Conservation (phyloP, 2,329 filamentous ascomycete species). For the Xylariaceae sp. region DNA sequence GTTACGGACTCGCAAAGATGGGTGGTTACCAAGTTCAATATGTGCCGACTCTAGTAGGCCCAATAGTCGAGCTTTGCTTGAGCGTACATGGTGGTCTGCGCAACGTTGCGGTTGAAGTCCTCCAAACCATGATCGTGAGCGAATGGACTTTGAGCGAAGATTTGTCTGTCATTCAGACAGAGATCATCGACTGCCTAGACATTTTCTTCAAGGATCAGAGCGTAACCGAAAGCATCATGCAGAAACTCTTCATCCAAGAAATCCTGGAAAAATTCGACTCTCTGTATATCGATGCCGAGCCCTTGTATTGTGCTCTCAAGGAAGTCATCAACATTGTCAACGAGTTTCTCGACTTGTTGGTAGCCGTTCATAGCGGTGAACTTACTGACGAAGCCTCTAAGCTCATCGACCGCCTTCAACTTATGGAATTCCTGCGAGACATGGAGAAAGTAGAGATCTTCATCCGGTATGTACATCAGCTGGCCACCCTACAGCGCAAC, state of each 20-base stretch:
- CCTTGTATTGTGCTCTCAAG: slow-evolving; percentile 71
- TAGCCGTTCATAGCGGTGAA: slow-evolving; percentile 81
- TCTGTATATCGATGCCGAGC: slow-evolving; percentile 66
- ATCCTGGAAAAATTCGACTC: slow-evolving; percentile 77
- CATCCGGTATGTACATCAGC: slow-evolving; percentile 90
- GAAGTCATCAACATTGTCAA: slow-evolving; percentile 82
- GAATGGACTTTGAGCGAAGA: slow-evolving; percentile 97
- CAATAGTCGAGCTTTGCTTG: slow-evolving; percentile 89
- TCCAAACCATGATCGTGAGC: slow-evolving; percentile 97
- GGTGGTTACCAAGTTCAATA: slow-evolving; percentile 99
- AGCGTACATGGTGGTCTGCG: slow-evolving; percentile 92
- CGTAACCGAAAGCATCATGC: slow-evolving; percentile 81
- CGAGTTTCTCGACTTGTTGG: slow-evolving; percentile 85
- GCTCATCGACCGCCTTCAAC: slow-evolving; percentile 80
- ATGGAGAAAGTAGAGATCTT: slow-evolving; percentile 98
- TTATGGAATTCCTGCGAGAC: slow-evolving; percentile 95
- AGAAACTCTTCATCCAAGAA: slow-evolving; percentile 89
- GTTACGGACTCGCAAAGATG: slow-evolving; percentile 78
- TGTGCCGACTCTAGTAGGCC: slow-evolving; percentile 85
- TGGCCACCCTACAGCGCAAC: slow-evolving; percentile 73
- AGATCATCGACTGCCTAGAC: slow-evolving; percentile 94
- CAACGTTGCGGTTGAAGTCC: slow-evolving; percentile 83
- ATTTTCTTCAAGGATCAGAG: slow-evolving; percentile 84
- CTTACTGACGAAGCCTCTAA: slow-evolving; percentile 71
- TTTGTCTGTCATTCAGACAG: slow-evolving; percentile 84